These are phyloP conservation scores for Vitis hybrid DNA, from an alignment of 177 flowering plant species.

Conservation along the genomic window DNA sequence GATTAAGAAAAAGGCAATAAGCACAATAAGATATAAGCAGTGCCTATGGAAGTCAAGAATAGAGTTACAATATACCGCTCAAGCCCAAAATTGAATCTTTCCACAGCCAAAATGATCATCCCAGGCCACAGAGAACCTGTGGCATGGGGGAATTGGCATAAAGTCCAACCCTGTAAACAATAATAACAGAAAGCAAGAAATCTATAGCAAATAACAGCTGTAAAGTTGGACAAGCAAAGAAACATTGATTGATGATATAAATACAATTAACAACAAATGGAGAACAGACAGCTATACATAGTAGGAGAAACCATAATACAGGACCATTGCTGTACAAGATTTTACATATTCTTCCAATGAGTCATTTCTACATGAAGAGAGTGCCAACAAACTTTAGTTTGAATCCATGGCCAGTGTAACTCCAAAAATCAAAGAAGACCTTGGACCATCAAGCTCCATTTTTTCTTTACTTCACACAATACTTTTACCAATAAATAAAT, in stretches of 20 bases:
- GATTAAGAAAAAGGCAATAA: too few species aligned
- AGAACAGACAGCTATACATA: not conserved
- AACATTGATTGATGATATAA: not conserved
- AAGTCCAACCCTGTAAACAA: not conserved
- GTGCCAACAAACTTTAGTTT: not conserved
- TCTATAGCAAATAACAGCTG: not conserved
- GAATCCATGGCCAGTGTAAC: not conserved
- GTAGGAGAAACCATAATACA: not conserved
- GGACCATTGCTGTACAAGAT: not conserved
- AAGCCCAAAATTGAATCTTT: not conserved
- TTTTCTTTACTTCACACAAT: not conserved
- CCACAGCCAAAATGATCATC: not conserved
- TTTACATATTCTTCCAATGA: not conserved
- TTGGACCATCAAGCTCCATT: not conserved
- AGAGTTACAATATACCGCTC: too few species aligned
- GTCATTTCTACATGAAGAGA: not conserved
- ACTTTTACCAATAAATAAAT: not conserved
- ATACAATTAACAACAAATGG: slow-evolving; percentile 2
- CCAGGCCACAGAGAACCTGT: not conserved
- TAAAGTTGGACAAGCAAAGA: not conserved
- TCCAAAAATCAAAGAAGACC: not conserved
- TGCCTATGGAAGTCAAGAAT: too few species aligned
- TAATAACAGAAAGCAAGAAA: not conserved
- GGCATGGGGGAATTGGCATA: not conserved
- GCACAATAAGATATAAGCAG: too few species aligned